phyloP scores from a whole-genome alignment of 2,329 filamentous ascomycete genomes.

The Arachnomyces sp. region DNA sequence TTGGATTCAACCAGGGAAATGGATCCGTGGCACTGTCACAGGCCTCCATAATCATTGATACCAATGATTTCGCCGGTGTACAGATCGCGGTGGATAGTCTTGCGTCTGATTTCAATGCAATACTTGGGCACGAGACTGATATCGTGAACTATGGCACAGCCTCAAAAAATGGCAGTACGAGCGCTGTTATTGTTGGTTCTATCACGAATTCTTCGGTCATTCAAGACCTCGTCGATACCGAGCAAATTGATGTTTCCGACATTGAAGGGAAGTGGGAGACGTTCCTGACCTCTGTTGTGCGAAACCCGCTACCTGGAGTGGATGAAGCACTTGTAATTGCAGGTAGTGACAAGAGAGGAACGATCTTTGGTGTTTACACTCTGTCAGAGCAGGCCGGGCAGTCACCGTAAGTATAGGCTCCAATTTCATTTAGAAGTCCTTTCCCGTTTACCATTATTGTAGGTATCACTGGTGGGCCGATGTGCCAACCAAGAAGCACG shows the following conservation, averaged over 20 bases:
- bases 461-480: slow-evolving; percentile 56
- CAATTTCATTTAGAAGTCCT: no score
- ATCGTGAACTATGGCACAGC: no score
- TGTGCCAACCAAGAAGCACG: slow-evolving; percentile 44
- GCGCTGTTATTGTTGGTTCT: slow-evolving; percentile 54
- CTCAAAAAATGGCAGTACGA: no score
- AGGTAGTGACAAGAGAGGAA: slow-evolving; percentile 58
- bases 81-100: no score
- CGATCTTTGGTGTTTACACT: slow-evolving; percentile 63
- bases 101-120: no score
- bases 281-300: slow-evolving; percentile 52
- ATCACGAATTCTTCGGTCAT: slow-evolving; percentile 57
- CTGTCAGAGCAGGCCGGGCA: slow-evolving; percentile 66
- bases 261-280: slow-evolving; percentile 62
- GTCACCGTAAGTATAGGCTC: slow-evolving; percentile 44
- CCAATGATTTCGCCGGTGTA: no score
- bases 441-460: no score
- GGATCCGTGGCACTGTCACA: no score
- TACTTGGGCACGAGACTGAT: no score
- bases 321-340: slow-evolving; percentile 57
- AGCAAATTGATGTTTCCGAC: slow-evolving; percentile 50
- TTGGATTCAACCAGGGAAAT: no score
- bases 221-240: slow-evolving; percentile 46
- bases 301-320: slow-evolving; percentile 49
- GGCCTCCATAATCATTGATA: no score